Evolutionary conservation across 1,284 basidiomycete species (phyloP).

Genomic region (Cystobasidium pallidum): DNA sequence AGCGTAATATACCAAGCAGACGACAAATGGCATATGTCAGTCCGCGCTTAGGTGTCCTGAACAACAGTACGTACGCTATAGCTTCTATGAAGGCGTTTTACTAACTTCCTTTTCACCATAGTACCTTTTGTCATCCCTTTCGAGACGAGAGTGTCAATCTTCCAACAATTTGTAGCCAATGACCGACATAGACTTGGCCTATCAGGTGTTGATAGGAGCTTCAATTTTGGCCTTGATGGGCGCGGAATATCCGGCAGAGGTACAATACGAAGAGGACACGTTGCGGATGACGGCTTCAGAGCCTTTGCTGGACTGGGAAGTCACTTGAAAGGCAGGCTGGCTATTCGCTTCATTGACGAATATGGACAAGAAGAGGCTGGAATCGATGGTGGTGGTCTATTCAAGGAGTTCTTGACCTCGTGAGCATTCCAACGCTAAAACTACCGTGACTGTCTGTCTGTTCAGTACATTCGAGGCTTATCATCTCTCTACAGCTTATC

Average conservation of each 20-base stretch:
- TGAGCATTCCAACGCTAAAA: no score
- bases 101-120: slow-evolving; percentile 6
- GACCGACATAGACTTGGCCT: slow-evolving; percentile 58
- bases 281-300: slow-evolving; percentile 88
- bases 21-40: slow-evolving; percentile 74
- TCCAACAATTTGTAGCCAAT: slow-evolving; percentile 75
- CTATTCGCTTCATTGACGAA: slow-evolving; percentile 89
- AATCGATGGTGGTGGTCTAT: slow-evolving; percentile 94
- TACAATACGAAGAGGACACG: slow-evolving; percentile 70
- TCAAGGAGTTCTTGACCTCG: slow-evolving; percentile 93
- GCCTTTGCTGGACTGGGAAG: slow-evolving; percentile 68
- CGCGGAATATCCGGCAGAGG: slow-evolving; percentile 58
- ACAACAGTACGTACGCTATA: slow-evolving; percentile 65
- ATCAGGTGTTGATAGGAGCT: slow-evolving; percentile 9
- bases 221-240: slow-evolving; percentile 49
- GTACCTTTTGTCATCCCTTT: slow-evolving; percentile 95
- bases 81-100: background rate
- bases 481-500: slow-evolving; percentile 64
- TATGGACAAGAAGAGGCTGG: slow-evolving; percentile 84
- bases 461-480: no score
- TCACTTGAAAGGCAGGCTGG: slow-evolving; percentile 75
- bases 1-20: slow-evolving; percentile 61
- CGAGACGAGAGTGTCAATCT: slow-evolving; percentile 83
- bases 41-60: slow-evolving; percentile 85
- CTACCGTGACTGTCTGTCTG: background rate